Evolutionary conservation across 805 yeast genomes (phyloP).

Genomic region (Candida morakotiae): DNA sequence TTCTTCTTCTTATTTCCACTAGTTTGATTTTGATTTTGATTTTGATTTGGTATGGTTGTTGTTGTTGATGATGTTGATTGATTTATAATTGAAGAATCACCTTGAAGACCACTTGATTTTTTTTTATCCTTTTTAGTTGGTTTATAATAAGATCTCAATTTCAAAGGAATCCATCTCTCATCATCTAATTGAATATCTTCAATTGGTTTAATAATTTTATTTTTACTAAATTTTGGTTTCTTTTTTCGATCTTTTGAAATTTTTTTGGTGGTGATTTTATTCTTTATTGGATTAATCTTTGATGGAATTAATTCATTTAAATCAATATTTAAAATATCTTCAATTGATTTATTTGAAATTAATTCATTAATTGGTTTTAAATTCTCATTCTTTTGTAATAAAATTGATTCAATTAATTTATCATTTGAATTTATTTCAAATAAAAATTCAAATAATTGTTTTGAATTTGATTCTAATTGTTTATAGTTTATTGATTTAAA

Average conservation of each 20-base stretch:
- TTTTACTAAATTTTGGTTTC: conserved; percentile 25
- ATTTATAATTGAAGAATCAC: conserved; percentile 11
- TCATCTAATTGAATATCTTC: conserved; percentile 30
- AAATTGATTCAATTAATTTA: conserved; percentile 18
- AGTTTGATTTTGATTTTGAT: not conserved
- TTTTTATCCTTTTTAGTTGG: conserved; percentile 63
- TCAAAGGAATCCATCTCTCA: conserved; percentile 91
- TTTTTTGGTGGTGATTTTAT: not conserved
- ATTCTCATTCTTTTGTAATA: conserved; percentile 14
- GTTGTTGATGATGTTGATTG: not conserved
- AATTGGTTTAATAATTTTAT: conserved; percentile 23
- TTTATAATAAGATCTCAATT: conserved; percentile 78
- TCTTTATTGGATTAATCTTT: conserved; percentile 5
- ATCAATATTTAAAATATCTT: conserved; percentile 28
- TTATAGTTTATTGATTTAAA: conserved; percentile 22
- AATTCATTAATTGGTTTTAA: conserved; percentile 22
- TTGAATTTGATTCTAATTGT: conserved; percentile 10
- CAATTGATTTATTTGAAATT: conserved; percentile 18
- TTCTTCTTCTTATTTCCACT: conserved; percentile 18
- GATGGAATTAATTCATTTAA: conserved; percentile 24
- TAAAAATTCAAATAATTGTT: conserved; percentile 19
- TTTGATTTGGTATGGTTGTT: no score
- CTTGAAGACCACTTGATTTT: conserved; percentile 19
- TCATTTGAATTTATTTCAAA: conserved; percentile 19
- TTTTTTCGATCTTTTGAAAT: conserved; percentile 20